Percentiles rank a stretch among this genome's conserved stretches.
Conservation (phyloP, 2,329 filamentous ascomycete species). For the Paramyrothecium roridum region DNA sequence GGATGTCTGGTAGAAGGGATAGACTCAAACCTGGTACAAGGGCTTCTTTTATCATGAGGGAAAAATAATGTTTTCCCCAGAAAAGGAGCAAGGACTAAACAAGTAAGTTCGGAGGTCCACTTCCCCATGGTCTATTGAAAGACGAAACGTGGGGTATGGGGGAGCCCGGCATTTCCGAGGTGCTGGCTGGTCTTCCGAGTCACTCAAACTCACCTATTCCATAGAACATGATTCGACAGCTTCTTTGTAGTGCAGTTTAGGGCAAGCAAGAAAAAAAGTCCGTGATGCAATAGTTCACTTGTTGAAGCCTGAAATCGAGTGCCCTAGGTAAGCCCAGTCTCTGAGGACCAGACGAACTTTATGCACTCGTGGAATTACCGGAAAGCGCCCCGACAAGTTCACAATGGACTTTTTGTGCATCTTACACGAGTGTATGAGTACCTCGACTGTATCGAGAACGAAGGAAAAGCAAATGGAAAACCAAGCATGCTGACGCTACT, state of each 20-base stretch:
- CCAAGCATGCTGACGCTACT: too few species aligned
- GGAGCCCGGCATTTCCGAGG: background rate
- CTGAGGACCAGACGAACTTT: too few species aligned
- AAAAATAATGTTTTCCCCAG: background rate
- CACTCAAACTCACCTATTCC: background rate
- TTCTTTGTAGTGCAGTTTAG: background rate
- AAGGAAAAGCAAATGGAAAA: too few species aligned
- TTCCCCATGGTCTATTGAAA: background rate
- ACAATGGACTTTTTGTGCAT: too few species aligned
- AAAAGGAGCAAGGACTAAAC: background rate
- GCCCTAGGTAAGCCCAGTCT: too few species aligned
- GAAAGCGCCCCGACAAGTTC: too few species aligned
- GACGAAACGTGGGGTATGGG: background rate
- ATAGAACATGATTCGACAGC: background rate
- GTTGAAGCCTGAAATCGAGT: too few species aligned
- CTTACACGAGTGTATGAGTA: too few species aligned
- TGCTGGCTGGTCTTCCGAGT: background rate
- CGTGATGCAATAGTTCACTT: too few species aligned
- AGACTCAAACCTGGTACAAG: background rate
- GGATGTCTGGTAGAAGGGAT: background rate
- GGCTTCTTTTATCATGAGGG: background rate
- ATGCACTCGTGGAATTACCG: too few species aligned
- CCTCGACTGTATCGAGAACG: too few species aligned
- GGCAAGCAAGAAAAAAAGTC: background rate
- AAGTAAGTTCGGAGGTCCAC: background rate